phyloP scores from a whole-genome alignment of 495 filamentous ascomycete species.

The Podospora anserina region DNA sequence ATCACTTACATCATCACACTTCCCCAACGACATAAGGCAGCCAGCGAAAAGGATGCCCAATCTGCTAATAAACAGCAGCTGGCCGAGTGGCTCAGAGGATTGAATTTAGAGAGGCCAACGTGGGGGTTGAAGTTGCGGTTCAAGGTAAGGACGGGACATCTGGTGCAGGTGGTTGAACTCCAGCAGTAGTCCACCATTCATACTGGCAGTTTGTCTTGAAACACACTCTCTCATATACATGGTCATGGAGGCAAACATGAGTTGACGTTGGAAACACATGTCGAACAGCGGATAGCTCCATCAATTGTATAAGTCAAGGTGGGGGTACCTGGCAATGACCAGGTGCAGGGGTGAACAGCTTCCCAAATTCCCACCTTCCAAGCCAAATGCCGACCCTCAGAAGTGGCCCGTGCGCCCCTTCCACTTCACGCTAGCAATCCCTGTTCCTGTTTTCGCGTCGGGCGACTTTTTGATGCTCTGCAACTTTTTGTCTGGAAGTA shows the following conservation, averaged over 20 bases:
- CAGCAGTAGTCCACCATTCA: not conserved
- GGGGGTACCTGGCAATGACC: not conserved
- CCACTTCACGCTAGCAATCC: constrained; percentile 1
- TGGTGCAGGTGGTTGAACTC: not conserved
- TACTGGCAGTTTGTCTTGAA: not conserved
- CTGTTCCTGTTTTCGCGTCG: not conserved
- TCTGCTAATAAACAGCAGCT: not conserved
- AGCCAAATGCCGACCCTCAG: constrained; percentile 1
- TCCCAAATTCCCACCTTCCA: too few relatives aligned
- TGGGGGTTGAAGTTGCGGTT: not conserved
- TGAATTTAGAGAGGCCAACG: not conserved
- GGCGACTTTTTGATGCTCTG: constrained; percentile 8
- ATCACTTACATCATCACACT: not conserved
- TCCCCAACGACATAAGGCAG: not conserved
- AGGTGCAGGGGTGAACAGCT: not conserved
- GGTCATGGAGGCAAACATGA: not conserved
- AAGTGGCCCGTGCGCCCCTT: not conserved
- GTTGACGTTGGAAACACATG: not conserved
- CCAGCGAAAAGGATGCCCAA: not conserved
- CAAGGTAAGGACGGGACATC: not conserved
- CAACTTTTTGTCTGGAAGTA: not conserved
- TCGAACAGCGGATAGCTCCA: not conserved
- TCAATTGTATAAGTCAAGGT: not conserved
- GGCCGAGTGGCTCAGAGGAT: not conserved
- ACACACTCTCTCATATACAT: not conserved